Percentiles rank a stretch among this genome's conserved stretches.
Evolutionary conservation across 176 grass and related monocot genomes (phyloP).

Genomic region (Phoenix dactylifera): DNA sequence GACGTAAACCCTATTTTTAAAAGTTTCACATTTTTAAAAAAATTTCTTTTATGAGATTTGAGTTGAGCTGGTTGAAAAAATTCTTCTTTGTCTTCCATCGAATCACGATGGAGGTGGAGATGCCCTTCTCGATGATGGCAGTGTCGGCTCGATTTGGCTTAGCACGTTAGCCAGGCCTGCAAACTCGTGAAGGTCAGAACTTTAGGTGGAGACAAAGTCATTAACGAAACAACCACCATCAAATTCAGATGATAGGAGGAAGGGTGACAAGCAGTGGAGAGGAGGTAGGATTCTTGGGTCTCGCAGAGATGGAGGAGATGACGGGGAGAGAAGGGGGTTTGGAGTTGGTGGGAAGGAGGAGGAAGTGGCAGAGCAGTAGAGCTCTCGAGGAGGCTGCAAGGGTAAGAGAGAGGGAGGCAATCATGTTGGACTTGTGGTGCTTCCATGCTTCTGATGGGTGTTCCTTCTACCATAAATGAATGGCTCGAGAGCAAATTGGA

Average conservation of each 20-base stretch:
- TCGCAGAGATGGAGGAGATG: conserved; percentile 4
- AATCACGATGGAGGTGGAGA: not conserved
- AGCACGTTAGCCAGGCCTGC: conserved; percentile 9
- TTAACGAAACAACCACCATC: conserved; percentile 14
- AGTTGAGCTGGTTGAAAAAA: too few species aligned
- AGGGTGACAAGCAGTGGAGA: not conserved
- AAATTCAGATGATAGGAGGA: conserved; percentile 4
- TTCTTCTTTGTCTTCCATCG: too few species aligned
- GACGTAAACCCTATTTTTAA: too few species aligned
- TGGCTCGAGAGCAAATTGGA: not conserved
- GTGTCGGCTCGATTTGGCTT: conserved; percentile 24
- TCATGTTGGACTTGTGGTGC: too few species aligned
- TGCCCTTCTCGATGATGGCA: conserved; percentile 18
- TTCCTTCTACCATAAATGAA: not conserved
- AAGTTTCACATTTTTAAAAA: too few species aligned
- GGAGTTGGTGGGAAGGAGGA: too few species aligned
- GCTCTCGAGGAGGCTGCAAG: not conserved
- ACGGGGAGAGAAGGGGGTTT: not conserved
- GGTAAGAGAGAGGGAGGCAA: too few species aligned
- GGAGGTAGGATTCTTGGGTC: not conserved
- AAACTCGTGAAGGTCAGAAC: conserved; percentile 1
- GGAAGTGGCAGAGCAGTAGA: not conserved
- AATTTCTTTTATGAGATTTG: too few species aligned
- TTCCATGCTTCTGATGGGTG: not conserved
- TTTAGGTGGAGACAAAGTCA: conserved; percentile 16